phyloP scores from a whole-genome alignment of 179 eudicot species.

The Silene vulgaris region DNA sequence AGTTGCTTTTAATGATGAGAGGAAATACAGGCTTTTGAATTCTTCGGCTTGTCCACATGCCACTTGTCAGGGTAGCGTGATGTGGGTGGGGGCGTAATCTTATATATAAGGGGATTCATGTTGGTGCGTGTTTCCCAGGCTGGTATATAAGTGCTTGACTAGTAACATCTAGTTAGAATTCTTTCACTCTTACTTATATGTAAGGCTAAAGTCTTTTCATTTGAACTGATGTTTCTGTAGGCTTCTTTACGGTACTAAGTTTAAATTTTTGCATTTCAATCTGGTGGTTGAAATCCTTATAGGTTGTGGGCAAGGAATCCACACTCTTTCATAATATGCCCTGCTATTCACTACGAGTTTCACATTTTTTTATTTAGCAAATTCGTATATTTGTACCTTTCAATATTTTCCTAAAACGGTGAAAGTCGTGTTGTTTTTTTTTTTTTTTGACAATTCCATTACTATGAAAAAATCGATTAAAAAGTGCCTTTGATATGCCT shows the following conservation, averaged over 20 bases:
- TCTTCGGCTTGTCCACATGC: background rate
- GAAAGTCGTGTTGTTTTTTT: no score
- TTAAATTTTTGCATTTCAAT: background rate
- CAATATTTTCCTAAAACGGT: no score
- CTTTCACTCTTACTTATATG: background rate
- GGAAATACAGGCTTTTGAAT: background rate
- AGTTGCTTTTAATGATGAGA: background rate
- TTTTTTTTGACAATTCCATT: no score
- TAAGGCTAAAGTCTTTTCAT: background rate
- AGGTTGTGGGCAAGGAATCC: background rate
- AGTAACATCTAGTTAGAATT: background rate
- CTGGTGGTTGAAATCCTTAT: background rate
- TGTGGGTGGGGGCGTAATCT: background rate
- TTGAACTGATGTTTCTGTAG: background rate
- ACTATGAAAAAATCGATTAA: no score
- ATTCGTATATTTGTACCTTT: no score
- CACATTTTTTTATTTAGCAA: no score
- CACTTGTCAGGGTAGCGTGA: background rate
- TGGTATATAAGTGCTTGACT: background rate
- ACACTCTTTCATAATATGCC: no score
- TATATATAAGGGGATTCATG: background rate
- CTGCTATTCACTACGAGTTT: no score
- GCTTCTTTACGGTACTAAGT: background rate
- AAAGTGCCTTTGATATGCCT: no score
- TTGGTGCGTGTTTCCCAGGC: background rate